Evolutionary conservation across 169 alveolate species (phyloP).

Genomic region (Cystoisospora suis): DNA sequence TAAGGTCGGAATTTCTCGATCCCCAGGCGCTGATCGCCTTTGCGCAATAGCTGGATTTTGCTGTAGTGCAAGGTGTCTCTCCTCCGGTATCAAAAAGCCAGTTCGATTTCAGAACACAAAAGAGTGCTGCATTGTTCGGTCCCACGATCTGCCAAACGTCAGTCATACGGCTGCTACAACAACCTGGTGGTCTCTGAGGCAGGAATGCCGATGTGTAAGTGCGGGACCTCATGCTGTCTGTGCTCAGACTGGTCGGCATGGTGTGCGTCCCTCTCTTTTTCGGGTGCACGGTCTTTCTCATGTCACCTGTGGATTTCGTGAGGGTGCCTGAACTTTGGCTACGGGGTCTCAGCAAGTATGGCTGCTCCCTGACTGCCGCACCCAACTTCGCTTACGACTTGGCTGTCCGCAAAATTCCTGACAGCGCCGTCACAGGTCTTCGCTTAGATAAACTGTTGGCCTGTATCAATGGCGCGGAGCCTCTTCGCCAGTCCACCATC

Average conservation of each 20-base stretch:
- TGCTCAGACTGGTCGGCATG: conserved; percentile 63
- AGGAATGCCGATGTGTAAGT: too few species aligned
- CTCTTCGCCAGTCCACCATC: conserved; percentile 62
- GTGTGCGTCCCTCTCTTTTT: conserved; percentile 63
- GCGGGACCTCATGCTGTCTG: too few species aligned
- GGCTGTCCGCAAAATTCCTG: conserved; percentile 48
- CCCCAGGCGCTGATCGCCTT: too few species aligned
- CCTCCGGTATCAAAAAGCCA: too few species aligned
- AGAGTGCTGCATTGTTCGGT: too few species aligned
- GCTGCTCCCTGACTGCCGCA: conserved; percentile 66
- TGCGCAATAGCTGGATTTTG: too few species aligned
- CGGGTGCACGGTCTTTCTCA: conserved; percentile 58
- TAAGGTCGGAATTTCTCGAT: background rate
- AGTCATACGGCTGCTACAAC: too few species aligned
- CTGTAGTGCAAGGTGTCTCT: too few species aligned
- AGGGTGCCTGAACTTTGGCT: conserved; percentile 67
- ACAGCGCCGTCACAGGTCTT: conserved; percentile 21
- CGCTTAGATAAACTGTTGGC: conserved; percentile 56
- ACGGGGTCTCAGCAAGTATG: conserved; percentile 41
- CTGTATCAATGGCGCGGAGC: conserved; percentile 69
- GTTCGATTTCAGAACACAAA: too few species aligned
- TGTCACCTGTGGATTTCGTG: conserved; percentile 68
- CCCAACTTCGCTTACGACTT: conserved; percentile 71
- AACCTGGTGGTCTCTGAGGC: too few species aligned
- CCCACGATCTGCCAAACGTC: too few species aligned